These are phyloP conservation scores for Protea cynaroides DNA, from an alignment of 164 flowering plant genomes.

Conservation along the genomic window DNA sequence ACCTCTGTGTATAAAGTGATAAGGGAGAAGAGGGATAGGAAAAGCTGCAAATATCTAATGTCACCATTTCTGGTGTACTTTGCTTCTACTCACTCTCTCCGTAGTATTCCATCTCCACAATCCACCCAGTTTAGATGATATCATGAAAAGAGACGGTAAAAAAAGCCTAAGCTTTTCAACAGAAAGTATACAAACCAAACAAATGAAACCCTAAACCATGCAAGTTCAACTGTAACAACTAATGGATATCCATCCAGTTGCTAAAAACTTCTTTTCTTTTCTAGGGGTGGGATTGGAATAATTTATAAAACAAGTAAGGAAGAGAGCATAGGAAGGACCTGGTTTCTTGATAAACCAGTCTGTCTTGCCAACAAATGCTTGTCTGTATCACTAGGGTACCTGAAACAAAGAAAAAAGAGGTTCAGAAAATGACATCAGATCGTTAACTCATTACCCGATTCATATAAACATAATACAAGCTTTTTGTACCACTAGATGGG, in stretches of 20 bases:
- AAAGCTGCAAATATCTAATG: too few relatives aligned
- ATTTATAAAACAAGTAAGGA: not conserved
- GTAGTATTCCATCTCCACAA: too few relatives aligned
- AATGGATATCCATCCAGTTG: too few relatives aligned
- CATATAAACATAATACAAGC: conserved; percentile 14
- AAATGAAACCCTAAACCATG: conserved; percentile 6
- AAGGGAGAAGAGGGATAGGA: too few relatives aligned
- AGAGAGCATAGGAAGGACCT: conserved; percentile 25
- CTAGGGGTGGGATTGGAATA: too few relatives aligned
- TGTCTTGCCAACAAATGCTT: conserved; percentile 48
- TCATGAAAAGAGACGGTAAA: not conserved
- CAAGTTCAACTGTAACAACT: conserved; percentile 6
- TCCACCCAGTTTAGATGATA: not conserved
- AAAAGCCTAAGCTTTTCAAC: conserved; percentile 2
- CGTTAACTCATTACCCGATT: not conserved
- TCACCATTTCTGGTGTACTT: too few relatives aligned
- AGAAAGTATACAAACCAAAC: not conserved
- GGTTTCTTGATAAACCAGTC: conserved; percentile 48
- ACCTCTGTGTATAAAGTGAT: too few relatives aligned
- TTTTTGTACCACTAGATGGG: conserved; percentile 20
- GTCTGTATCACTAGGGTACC: conserved; percentile 53
- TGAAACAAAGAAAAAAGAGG: conserved; percentile 11
- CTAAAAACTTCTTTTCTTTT: not conserved
- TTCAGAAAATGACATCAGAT: conserved; percentile 18
- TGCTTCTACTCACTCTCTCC: too few relatives aligned